Base-by-base conservation (phyloP, 2,329 filamentous ascomycete species). In the Scleromitrula shiraiana region DNA sequence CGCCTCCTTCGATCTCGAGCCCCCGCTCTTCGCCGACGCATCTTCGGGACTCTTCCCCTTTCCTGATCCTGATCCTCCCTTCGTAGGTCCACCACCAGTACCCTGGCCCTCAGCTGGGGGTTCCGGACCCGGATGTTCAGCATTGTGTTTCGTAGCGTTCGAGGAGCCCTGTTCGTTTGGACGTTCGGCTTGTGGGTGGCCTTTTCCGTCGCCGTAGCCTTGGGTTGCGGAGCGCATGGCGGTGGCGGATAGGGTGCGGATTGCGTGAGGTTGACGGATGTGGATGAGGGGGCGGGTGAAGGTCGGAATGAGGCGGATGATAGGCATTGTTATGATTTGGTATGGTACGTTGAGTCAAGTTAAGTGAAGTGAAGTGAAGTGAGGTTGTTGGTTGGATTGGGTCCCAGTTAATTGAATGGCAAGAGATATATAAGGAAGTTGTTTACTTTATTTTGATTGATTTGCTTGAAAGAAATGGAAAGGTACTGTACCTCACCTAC, bases 51-150 rank as follows among this genome's bases (percentile, higher is more conserved):
- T 46, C 27, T 47, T 47, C 14, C n/a, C n/a, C n/a, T n/a, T n/a
- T n/a, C n/a, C n/a, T n/a, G 45, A 15, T 17, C 53, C 42, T 14
- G 54, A 59, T 8, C 53, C 58, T 6, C 56, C 59, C 50, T 68
- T 68, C 26, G 63, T 68, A 10, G 65, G 59, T 4, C 65, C 62
- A 33, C 59, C 64, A 14, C 64, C 67, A 7, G 62, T 64, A 8
- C 64, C 65, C 54, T 69, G 58, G 22, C 68, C 69, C 41, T 68
- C 67, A 20, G 64, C 56, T 0, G 69, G 68, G 0, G 69, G 63
- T 7, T 58, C 52, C 5, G 69, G 70, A 2, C 70, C 69, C 1
- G 70, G 70, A 50, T 73, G 70, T 50, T 73, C 70, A 7, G 57
- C 59, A 7, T 63, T 50, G 15, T 67, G 54, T 50, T 67, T 65